Evolutionary conservation across 1,284 basidiomycete species (phyloP), one percentile per base, ranked within the genome.

Genomic region (Inonotus hispidus): DNA sequence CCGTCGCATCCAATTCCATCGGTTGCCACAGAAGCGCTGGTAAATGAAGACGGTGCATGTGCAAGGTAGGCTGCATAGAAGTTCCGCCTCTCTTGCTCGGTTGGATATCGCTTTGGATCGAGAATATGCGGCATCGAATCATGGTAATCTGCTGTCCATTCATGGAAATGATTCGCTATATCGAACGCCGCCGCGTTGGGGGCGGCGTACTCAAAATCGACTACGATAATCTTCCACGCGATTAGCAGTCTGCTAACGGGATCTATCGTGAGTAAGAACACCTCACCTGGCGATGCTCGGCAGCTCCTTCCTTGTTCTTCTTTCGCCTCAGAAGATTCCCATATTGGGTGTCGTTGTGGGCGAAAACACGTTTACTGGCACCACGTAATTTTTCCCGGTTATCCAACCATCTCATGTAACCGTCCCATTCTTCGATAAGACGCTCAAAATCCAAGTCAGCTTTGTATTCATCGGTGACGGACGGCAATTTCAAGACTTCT

Each of bases 101-200:
- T 84, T 3, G 95, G 95, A 74, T 95, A 96, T 4, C 77, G 78
- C 21, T 79, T 77, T 64, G 82, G 78, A 59, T 86, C 77, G 50
- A 90, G 83, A 59, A 94, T 68, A 66, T 95, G 92, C 50, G 94
- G 90, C 0, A 82, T 83, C 23, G 80, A 71, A 5, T 82, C 80
- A 70, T 92, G 89, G 73, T 97, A 98, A 73, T 96, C 82, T 19
- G 92, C 90, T 29, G 90, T 90, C 94, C 95, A 97, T 75, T 97
- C 95, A 71, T 92, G 87, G 75, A 96, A 97, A 75, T 97, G 94
- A 75, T 97, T 97, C 62, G 90, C 94, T 68, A 98, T 93, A 72
- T 98, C 95, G 74, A 87, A 95, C 1, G 92, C 90, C 2, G 93
- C 85, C 29, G 92, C 86, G 71, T 96, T 97, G 1, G 90, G 88